Evolutionary conservation across 2,329 filamentous ascomycete genomes (phyloP).

Genomic region (Kalaharituber pfeilii): DNA sequence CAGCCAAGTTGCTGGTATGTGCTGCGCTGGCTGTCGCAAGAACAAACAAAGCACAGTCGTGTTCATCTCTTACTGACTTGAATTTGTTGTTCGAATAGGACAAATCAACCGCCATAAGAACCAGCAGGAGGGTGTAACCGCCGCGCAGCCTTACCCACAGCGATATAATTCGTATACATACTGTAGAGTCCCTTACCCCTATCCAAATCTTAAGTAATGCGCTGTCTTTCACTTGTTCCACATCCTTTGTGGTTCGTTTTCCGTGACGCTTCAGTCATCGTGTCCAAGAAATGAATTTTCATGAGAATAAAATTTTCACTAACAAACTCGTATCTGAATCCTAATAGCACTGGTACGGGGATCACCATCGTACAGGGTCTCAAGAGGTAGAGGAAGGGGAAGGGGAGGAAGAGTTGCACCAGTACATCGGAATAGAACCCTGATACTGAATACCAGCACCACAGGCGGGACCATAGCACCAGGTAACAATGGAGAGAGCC

Average conservation of each 20-base stretch:
- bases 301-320: no score
- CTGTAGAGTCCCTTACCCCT: background rate
- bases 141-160: constrained; percentile 13
- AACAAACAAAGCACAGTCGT: constrained; percentile 3
- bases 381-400: constrained; percentile 25
- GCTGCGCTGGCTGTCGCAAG: constrained; percentile 5
- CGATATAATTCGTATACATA: constrained; percentile 4
- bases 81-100: constrained; percentile 32
- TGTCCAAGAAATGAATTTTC: background rate
- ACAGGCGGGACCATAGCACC: constrained; percentile 7
- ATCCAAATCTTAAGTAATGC: background rate
- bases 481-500: background rate
- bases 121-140: constrained; percentile 30
- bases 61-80: constrained; percentile 5
- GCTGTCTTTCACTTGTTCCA: constrained; percentile 7
- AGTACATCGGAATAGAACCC: constrained; percentile 39
- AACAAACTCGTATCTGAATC: background rate
- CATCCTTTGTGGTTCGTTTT: constrained; percentile 4
- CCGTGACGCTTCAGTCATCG: constrained; percentile 1
- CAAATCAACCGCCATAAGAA: constrained; percentile 68
- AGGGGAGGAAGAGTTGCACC: constrained; percentile 26
- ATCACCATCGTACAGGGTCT: background rate
- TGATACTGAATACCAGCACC: constrained; percentile 43
- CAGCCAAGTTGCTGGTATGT: constrained; percentile 39
- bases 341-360: background rate